phyloP scores from a whole-genome alignment of 2,329 filamentous ascomycete genomes.

The Phoma herbarum region DNA sequence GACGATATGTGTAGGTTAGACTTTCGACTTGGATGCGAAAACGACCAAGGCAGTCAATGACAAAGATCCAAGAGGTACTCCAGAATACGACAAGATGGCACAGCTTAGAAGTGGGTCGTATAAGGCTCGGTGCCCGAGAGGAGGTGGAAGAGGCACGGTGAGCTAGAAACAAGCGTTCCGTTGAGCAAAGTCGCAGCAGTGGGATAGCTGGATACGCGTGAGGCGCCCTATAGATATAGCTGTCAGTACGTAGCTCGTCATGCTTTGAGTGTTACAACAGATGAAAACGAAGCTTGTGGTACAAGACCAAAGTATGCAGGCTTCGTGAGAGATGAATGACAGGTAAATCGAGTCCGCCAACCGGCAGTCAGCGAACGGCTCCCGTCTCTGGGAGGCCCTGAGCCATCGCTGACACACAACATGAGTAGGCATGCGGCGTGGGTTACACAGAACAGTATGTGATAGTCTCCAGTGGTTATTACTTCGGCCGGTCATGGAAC shows the following conservation, averaged over 20 bases:
- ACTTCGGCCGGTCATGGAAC: constrained; percentile 28
- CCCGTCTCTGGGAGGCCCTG: constrained; percentile 26
- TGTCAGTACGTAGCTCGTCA: constrained; percentile 41
- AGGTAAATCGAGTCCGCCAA: constrained; percentile 28
- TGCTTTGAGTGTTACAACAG: constrained; percentile 45
- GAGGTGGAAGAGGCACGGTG: neutral
- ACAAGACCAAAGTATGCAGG: constrained; percentile 42
- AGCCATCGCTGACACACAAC: constrained; percentile 40
- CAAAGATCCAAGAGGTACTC: neutral
- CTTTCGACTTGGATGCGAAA: neutral
- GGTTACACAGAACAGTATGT: constrained; percentile 39
- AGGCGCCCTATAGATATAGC: constrained; percentile 36
- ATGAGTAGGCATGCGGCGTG: constrained; percentile 38
- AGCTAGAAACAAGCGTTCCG: neutral
- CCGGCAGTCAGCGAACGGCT: constrained; percentile 35
- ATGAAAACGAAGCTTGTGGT: constrained; percentile 37
- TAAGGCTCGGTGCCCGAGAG: neutral
- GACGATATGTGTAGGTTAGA: neutral
- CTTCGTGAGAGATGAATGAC: constrained; percentile 36
- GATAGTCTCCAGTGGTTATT: constrained; percentile 29
- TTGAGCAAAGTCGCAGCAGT: constrained; percentile 7
- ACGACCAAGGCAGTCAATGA: neutral
- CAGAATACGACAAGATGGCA: neutral
- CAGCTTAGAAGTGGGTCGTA: neutral
- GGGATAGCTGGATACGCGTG: constrained; percentile 29